Evolutionary conservation across 306 rosid genomes (phyloP).

Genomic region (Myrica gale): DNA sequence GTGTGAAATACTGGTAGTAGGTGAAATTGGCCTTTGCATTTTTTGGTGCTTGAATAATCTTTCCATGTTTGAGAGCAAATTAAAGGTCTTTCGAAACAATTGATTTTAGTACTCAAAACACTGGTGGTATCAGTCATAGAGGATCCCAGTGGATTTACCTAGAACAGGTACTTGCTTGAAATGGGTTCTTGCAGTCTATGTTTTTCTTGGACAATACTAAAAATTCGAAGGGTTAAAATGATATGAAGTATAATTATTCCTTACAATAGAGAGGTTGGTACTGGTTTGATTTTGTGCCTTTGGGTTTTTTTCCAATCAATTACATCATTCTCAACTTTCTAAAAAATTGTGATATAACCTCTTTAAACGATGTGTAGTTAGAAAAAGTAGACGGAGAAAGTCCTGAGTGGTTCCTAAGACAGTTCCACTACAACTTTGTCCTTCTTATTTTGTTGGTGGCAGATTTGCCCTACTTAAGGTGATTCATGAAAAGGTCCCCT

Average conservation of each 20-base stretch:
- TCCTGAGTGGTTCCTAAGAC: not conserved
- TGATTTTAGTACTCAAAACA: not conserved
- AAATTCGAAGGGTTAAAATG: not conserved
- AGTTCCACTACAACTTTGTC: not conserved
- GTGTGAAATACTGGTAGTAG: not conserved
- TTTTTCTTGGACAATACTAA: not conserved
- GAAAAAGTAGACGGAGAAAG: not conserved
- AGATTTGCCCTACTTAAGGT: not conserved
- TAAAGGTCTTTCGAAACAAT: not conserved
- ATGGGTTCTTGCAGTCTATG: not conserved
- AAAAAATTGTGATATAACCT: not conserved
- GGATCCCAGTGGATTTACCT: not conserved
- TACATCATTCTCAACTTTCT: not conserved
- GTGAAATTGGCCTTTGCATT: not conserved
- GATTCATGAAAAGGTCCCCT: not conserved
- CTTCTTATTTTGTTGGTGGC: not conserved
- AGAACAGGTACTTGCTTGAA: not conserved
- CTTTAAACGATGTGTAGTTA: not conserved
- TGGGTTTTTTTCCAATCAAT: not conserved
- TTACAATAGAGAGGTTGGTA: not conserved
- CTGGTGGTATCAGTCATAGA: not conserved
- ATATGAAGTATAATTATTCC: not conserved
- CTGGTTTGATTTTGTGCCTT: not conserved
- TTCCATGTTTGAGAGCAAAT: not conserved
- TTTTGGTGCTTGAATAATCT: not conserved